Base-by-base conservation (phyloP, 345 rosid species). In the Litchi chinensis region DNA sequence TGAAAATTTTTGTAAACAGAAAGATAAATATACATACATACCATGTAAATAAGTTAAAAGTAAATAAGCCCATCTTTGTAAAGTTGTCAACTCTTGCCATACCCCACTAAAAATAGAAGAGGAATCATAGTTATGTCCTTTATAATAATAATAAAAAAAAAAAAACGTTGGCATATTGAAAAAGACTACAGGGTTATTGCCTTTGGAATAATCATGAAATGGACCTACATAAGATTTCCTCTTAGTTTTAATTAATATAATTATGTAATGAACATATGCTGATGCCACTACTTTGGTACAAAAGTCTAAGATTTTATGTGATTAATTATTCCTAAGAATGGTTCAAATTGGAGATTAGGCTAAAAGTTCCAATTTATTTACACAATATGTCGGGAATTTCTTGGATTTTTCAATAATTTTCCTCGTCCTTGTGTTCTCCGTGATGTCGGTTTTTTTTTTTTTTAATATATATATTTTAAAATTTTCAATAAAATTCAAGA, bases 151-250 rank as follows among this genome's bases (percentile, higher is more conserved):
- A 5, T 75, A 2, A 28, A 60, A 75, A 28, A 75, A 75, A 64
- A 19, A 60, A 7, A n/a, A n/a, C n/a, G n/a, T 5, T 76, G 15
- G 46, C 48, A 76, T 21, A 16, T 9, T 7, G 19, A 40, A 37
- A 44, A 19, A 52, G 62, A 0, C 37, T 11, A 8, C 9, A 74
- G 57, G 10, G 1, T 4, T 32, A 56, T 24, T 12, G 41, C 15
- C 48, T 75, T 43, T 78, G 81, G 84, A 82, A 82, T 82, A 77
- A 82, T 80, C n/a, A 67, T 57, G 50, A 5, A 64, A 52, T 56
- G 76, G 50, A 32, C 50, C 73, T 70, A 81, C 71, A 44, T 43
- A 0, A 76, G 77, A 77, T 70, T 75, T 79, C 8, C 15, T 46
- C 44, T 21, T 60, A 46, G 10, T 74, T 46, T 57, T 52, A 22